Conservation (phyloP, 2,329 filamentous ascomycete genomes). For the Fusarium sp. region DNA sequence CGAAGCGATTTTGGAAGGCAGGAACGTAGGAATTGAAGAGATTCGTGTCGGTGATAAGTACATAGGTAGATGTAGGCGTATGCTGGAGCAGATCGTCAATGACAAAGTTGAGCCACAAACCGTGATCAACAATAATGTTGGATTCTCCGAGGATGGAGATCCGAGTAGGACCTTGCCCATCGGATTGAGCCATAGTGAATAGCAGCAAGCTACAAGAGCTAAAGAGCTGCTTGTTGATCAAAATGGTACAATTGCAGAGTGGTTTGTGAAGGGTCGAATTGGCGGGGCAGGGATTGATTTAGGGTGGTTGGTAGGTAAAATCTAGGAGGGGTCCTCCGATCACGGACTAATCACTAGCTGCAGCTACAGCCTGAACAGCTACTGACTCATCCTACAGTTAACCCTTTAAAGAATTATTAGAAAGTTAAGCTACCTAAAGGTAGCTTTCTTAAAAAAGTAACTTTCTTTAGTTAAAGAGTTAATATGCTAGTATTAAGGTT, state of each 20-base stretch:
- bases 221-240: conserved; percentile 19
- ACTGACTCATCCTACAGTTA: not conserved
- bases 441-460: not conserved
- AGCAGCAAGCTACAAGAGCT: conserved; percentile 8
- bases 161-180: conserved; percentile 59
- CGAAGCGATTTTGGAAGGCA: conserved; percentile 68
- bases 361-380: not conserved
- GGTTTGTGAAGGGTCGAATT: conserved; percentile 8
- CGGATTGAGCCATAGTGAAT: conserved; percentile 45
- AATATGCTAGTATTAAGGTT: too few relatives aligned
- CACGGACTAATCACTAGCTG: conserved; percentile 11
- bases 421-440: too few relatives aligned
- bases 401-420: too few relatives aligned
- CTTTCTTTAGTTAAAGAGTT: too few relatives aligned
- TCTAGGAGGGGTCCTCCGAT: conserved; percentile 34
- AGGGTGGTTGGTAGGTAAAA: conserved; percentile 26
- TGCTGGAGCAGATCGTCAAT: conserved; percentile 82
- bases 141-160: conserved; percentile 90
- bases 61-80: conserved; percentile 88
- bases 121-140: conserved; percentile 91
- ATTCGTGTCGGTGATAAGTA: conserved; percentile 97
- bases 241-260: conserved; percentile 5
- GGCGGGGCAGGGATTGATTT: conserved; percentile 13
- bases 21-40: conserved; percentile 83
- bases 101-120: conserved; percentile 86